These are phyloP conservation scores for Cordia subcordata DNA, from an alignment of 257 asterid species.

Conservation along the genomic window DNA sequence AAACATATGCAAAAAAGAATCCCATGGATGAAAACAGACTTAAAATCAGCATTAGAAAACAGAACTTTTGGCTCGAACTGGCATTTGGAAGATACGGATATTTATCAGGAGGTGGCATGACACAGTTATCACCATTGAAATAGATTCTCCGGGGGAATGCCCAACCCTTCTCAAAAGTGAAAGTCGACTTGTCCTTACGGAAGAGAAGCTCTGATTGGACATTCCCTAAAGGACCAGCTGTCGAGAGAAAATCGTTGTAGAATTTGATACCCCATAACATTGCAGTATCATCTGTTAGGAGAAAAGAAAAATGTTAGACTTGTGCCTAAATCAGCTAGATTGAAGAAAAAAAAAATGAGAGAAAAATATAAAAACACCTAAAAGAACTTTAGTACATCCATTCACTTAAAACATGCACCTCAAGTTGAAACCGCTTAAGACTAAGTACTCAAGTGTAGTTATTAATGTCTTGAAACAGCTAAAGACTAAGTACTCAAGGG, in stretches of 20 bases:
- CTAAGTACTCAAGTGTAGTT: too few species aligned
- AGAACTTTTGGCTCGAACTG: background rate
- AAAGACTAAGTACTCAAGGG: background rate
- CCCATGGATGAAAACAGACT: background rate
- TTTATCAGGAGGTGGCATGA: conserved; percentile 29
- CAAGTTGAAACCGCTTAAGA: too few species aligned
- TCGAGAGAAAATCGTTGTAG: conserved; percentile 27
- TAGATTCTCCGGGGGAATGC: conserved; percentile 24
- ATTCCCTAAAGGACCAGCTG: conserved; percentile 29
- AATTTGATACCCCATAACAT: conserved; percentile 30
- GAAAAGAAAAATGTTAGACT: background rate
- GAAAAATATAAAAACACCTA: too few species aligned
- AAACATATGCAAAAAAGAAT: background rate
- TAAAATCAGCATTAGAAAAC: background rate
- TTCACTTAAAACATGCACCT: too few species aligned
- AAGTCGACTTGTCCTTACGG: conserved; percentile 17
- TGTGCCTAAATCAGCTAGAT: background rate
- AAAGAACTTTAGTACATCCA: too few species aligned
- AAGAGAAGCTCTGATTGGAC: conserved; percentile 27
- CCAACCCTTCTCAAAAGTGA: conserved; percentile 28
- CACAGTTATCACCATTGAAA: conserved; percentile 30
- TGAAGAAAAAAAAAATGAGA: too few species aligned
- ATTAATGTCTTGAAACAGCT: too few species aligned
- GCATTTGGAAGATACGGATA: conserved; percentile 24
- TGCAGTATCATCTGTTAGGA: conserved; percentile 27